Percentiles rank a stretch among this genome's conserved stretches.
Conservation (phyloP, 768 basidiomycete species). For the Boletus speciosus region DNA sequence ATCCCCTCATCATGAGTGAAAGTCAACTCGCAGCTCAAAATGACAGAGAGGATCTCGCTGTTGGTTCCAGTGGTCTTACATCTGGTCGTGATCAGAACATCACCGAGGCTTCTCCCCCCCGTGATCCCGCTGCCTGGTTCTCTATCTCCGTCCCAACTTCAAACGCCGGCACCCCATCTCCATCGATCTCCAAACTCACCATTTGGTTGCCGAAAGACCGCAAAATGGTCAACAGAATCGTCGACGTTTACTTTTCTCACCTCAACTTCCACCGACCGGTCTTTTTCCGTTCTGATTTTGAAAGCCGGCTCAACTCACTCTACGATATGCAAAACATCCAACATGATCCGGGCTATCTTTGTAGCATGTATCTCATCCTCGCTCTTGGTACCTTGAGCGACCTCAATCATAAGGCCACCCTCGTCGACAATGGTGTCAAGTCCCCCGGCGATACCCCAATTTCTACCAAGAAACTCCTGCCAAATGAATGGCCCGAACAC, state of each 20-base stretch:
- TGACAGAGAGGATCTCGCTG: slow-evolving; percentile 73
- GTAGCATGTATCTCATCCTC: slow-evolving; percentile 71
- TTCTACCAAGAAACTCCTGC: slow-evolving; percentile 58
- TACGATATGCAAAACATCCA: slow-evolving; percentile 54
- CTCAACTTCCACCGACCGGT: slow-evolving; percentile 82
- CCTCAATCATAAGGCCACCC: slow-evolving; percentile 66
- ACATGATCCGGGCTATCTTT: slow-evolving; percentile 75
- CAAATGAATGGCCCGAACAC: slow-evolving; percentile 66
- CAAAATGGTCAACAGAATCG: slow-evolving; percentile 55
- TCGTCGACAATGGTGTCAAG: slow-evolving; percentile 45
- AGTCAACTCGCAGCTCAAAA: slow-evolving; percentile 48
- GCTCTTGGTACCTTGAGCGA: slow-evolving; percentile 82
- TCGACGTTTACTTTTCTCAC: slow-evolving; percentile 69
- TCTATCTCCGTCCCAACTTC: slow-evolving; percentile 51
- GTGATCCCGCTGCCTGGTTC: slow-evolving; percentile 62
- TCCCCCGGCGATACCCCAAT: slow-evolving; percentile 32
- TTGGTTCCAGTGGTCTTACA: slow-evolving; percentile 66
- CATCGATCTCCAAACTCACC: slow-evolving; percentile 30
- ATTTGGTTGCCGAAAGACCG: slow-evolving; percentile 80
- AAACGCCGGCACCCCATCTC: slow-evolving; percentile 24
- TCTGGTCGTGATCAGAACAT: slow-evolving; percentile 66
- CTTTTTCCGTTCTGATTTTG: slow-evolving; percentile 65
- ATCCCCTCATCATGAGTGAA: slow-evolving; percentile 63
- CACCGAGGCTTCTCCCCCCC: slow-evolving; percentile 52
- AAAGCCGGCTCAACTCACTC: slow-evolving; percentile 58